A percentile compares a stretch with the other conserved stretches of the same genome.
Evolutionary conservation across 2,329 filamentous ascomycete genomes (phyloP).

Genomic region (Apiospora sp.): DNA sequence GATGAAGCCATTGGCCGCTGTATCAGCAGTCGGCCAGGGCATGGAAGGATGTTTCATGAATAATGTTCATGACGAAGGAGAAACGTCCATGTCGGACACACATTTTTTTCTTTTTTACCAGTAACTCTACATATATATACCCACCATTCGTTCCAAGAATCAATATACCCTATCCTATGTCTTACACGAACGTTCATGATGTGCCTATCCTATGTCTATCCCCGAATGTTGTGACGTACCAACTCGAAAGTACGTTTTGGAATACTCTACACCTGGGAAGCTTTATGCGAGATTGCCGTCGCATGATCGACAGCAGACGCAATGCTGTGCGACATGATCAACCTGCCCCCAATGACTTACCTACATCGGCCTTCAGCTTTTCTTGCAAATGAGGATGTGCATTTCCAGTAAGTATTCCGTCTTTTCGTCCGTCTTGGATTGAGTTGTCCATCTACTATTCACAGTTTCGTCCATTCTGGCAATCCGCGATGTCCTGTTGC

Average conservation of each 20-base stretch:
- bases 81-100: not conserved
- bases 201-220: not conserved
- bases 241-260: not conserved
- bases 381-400: too few relatives aligned
- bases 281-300: not conserved
- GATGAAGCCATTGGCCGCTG: not conserved
- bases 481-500: too few relatives aligned
- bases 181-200: not conserved
- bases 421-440: too few relatives aligned
- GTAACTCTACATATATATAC: not conserved
- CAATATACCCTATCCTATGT: conserved; percentile 2
- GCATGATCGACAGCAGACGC: not conserved
- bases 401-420: too few relatives aligned
- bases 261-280: not conserved
- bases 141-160: conserved; percentile 11
- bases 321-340: not conserved
- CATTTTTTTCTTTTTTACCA: not conserved
- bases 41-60: too few relatives aligned
- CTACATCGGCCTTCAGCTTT: too few relatives aligned
- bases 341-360: not conserved
- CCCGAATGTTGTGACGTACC: not conserved
- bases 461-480: too few relatives aligned
- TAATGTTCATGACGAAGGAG: too few relatives aligned
- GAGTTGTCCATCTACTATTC: too few relatives aligned
- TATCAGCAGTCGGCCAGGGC: not conserved